phyloP scores from a whole-genome alignment of 116 monocot species.

The Posidonia oceanica region DNA sequence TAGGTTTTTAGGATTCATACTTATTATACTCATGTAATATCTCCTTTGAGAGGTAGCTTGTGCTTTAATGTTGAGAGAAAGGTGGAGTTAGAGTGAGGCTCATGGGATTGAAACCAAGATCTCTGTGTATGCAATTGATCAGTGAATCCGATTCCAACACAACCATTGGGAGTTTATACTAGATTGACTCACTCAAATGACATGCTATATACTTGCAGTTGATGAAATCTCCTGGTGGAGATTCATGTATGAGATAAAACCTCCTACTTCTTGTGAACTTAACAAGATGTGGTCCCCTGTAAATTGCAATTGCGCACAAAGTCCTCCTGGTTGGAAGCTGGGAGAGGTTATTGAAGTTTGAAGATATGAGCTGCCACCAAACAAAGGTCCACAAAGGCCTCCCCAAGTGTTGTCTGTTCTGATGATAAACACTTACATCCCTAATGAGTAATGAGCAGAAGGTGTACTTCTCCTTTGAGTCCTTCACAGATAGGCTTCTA shows the following conservation, averaged over 20 bases:
- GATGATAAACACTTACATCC: not conserved
- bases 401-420: not conserved
- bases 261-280: not conserved
- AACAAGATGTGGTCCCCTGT: not conserved
- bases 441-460: slow-evolving; percentile 2
- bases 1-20: too few relatives aligned
- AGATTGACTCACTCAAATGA: not conserved
- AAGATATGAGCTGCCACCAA: not conserved
- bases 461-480: not conserved
- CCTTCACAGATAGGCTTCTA: not conserved
- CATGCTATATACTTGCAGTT: not conserved
- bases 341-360: not conserved
- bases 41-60: too few relatives aligned
- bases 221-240: not conserved
- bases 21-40: too few relatives aligned
- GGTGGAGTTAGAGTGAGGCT: too few relatives aligned
- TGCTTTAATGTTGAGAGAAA: too few relatives aligned
- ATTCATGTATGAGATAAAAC: not conserved
- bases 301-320: not conserved
- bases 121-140: too few relatives aligned
- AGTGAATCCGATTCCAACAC: too few relatives aligned
- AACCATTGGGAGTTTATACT: too few relatives aligned
- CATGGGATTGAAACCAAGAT: too few relatives aligned
- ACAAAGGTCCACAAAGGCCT: not conserved
- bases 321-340: not conserved